A percentile compares a stretch with the other conserved stretches of the same genome.
Conservation (phyloP, 2,329 filamentous ascomycete genomes). For the Xylariales sp. region DNA sequence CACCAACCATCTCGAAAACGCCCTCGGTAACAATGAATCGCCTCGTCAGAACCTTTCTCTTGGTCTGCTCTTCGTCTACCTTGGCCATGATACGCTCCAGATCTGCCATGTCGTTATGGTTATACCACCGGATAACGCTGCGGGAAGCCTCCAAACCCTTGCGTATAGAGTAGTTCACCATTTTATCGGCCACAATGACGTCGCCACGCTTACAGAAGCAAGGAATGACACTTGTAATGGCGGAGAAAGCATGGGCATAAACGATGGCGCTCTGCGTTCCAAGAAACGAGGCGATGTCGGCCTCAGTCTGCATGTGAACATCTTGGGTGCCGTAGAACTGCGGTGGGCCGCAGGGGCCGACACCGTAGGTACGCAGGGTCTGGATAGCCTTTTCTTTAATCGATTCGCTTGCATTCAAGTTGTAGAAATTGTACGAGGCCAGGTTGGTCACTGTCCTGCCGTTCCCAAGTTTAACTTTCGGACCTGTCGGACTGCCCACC, state of each 20-base stretch:
- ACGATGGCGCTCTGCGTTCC: conserved; percentile 92
- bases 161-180: conserved; percentile 92
- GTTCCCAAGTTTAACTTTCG: conserved; percentile 87
- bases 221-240: conserved; percentile 96
- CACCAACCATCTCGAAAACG: conserved; percentile 89
- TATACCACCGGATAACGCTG: conserved; percentile 92
- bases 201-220: conserved; percentile 97
- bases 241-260: conserved; percentile 95
- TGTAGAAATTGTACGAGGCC: conserved; percentile 97
- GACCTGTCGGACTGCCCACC: conserved; percentile 78
- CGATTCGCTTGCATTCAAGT: conserved; percentile 91
- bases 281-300: conserved; percentile 89
- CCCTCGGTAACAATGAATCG: conserved; percentile 97
- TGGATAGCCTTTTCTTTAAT: conserved; percentile 96
- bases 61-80: conserved; percentile 86
- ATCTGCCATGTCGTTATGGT: conserved; percentile 96
- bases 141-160: conserved; percentile 94
- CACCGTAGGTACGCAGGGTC: conserved; percentile 92
- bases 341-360: conserved; percentile 94
- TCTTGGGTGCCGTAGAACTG: conserved; percentile 99
- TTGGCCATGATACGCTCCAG: conserved; percentile 86
- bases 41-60: conserved; percentile 86
- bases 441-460: conserved; percentile 94
- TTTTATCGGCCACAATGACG: conserved; percentile 94
- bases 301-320: conserved; percentile 96